Evolutionary conservation across 75 land plant genomes (phyloP).

Genomic region (Adiantum capillusveneris): DNA sequence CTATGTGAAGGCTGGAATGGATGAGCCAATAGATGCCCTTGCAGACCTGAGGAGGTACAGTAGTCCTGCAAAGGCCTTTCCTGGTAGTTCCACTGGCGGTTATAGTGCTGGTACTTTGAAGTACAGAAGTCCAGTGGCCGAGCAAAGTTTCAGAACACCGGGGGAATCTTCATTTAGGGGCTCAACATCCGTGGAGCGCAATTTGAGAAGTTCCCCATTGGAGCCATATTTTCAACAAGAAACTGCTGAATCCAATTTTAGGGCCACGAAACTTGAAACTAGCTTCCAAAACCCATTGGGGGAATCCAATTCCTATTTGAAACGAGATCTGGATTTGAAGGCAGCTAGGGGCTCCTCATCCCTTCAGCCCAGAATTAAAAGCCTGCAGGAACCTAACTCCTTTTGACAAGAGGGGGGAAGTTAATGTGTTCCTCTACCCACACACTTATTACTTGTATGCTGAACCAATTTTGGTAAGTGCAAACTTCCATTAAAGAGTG

Average conservation of each 20-base stretch:
- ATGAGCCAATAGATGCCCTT: conserved; percentile 1
- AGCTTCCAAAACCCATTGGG: background rate
- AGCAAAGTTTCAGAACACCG: background rate
- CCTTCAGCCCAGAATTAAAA: background rate
- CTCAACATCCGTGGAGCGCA: too few species aligned
- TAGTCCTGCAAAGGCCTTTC: conserved; percentile 1
- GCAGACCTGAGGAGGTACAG: background rate
- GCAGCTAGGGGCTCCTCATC: background rate
- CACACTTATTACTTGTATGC: too few species aligned
- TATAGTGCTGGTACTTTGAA: background rate
- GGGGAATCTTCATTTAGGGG: background rate
- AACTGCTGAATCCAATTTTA: background rate
- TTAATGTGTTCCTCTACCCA: too few species aligned
- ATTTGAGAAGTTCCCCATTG: too few species aligned
- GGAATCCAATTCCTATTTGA: background rate
- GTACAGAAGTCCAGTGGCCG: background rate
- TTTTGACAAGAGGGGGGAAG: too few species aligned
- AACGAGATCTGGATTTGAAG: background rate
- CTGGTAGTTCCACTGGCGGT: background rate
- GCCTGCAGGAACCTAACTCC: background rate
- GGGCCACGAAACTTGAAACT: background rate
- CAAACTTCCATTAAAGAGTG: too few species aligned
- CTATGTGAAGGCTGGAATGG: background rate
- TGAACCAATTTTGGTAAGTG: too few species aligned
- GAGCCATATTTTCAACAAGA: too few species aligned